A percentile compares a stretch with the other conserved stretches of the same genome.
These are phyloP conservation scores for Scleromitrula shiraiana DNA, from an alignment of 2,329 filamentous ascomycete species.

Conservation along the genomic window DNA sequence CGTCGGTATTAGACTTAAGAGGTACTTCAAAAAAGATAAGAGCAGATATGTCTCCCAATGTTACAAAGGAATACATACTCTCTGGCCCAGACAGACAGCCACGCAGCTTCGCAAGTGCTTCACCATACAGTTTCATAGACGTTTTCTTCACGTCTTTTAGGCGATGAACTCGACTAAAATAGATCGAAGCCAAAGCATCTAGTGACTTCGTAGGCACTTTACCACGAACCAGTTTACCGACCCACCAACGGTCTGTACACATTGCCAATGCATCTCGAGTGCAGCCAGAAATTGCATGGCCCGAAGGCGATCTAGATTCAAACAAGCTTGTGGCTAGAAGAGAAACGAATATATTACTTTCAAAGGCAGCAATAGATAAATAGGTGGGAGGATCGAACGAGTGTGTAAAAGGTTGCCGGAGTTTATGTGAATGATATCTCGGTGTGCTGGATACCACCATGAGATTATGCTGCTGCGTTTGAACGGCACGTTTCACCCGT, in stretches of 20 bases:
- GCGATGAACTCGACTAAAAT: constrained; percentile 7
- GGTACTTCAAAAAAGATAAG: constrained; percentile 12
- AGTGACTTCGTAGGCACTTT: constrained; percentile 6
- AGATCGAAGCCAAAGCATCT: constrained; percentile 11
- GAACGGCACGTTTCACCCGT: constrained; percentile 9
- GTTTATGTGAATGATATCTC: background rate
- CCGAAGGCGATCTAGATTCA: background rate
- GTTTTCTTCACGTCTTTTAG: constrained; percentile 1
- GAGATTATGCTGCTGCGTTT: background rate
- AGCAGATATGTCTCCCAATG: constrained; percentile 10
- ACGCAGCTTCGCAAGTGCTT: constrained; percentile 4
- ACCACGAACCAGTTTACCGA: constrained; percentile 2
- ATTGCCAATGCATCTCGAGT: background rate
- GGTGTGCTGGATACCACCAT: background rate
- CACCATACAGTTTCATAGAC: constrained; percentile 2
- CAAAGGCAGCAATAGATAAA: constrained; percentile 7
- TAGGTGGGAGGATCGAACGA: background rate
- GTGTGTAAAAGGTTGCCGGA: background rate
- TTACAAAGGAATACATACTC: constrained; percentile 3
- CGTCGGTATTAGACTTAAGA: background rate
- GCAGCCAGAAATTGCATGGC: background rate
- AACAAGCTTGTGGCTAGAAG: constrained; percentile 4
- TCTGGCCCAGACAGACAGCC: background rate
- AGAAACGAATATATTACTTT: constrained; percentile 10
- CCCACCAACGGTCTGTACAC: constrained; percentile 6